These are phyloP conservation scores for Alternaria gansuensis DNA, from an alignment of 2,329 filamentous ascomycete species.

Conservation along the genomic window DNA sequence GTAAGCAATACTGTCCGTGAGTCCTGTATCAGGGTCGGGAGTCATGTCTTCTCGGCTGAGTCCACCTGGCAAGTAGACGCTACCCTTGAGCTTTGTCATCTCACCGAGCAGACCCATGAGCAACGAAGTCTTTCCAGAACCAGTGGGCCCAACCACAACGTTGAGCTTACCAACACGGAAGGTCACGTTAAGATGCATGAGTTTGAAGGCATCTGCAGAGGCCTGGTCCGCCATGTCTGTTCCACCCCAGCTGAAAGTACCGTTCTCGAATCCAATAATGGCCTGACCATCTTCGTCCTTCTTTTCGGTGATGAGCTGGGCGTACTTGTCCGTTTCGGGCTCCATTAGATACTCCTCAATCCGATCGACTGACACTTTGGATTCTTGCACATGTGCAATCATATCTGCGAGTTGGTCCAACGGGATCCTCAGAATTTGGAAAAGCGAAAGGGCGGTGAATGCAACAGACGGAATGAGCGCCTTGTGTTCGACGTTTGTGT, in stretches of 20 bases:
- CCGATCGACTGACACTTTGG: conserved; percentile 95
- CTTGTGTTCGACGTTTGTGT: conserved; percentile 89
- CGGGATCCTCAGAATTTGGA: conserved; percentile 90
- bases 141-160: conserved; percentile 90
- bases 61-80: conserved; percentile 85
- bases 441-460: conserved; percentile 95
- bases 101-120: conserved; percentile 96
- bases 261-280: conserved; percentile 83
- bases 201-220: conserved; percentile 72
- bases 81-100: conserved; percentile 86
- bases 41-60: conserved; percentile 85
- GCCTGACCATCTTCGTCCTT: conserved; percentile 73
- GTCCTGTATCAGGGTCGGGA: conserved; percentile 80
- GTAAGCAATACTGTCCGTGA: conserved; percentile 93
- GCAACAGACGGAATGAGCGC: conserved; percentile 89
- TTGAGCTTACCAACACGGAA: conserved; percentile 90
- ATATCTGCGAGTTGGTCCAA: conserved; percentile 97
- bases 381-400: conserved; percentile 97
- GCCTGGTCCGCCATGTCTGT: conserved; percentile 63
- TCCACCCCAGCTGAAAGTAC: conserved; percentile 88
- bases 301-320: conserved; percentile 77
- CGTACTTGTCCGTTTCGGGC: conserved; percentile 95
- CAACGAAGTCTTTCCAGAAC: conserved; percentile 93
- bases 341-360: conserved; percentile 93
- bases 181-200: conserved; percentile 82